phyloP scores from a whole-genome alignment of 2,329 filamentous ascomycete genomes.

The Parafenestella ontariensis region DNA sequence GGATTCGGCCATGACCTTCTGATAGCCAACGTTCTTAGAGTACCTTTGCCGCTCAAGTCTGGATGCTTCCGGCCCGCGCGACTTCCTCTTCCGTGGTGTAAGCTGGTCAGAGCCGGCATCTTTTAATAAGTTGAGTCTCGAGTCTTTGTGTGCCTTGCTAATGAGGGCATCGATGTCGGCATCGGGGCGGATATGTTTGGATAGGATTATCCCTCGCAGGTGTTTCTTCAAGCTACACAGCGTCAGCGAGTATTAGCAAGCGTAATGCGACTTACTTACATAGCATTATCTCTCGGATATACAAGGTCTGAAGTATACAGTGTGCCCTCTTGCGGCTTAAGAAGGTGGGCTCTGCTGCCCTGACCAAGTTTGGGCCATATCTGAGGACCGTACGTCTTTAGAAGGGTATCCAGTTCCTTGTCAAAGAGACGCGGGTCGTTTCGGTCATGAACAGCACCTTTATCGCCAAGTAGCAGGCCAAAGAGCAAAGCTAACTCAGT shows the following conservation, averaged over 20 bases:
- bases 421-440: conserved; percentile 15
- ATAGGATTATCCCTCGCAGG: conserved; percentile 4
- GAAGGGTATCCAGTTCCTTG: conserved; percentile 15
- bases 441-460: conserved; percentile 7
- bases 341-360: conserved; percentile 13
- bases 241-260: not conserved
- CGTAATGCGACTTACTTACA: conserved; percentile 1
- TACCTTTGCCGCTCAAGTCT: not conserved
- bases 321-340: conserved; percentile 7
- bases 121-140: not conserved
- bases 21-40: not conserved
- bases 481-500: conserved; percentile 14
- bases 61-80: not conserved
- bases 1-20: not conserved
- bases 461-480: conserved; percentile 10
- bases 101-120: not conserved
- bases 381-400: conserved; percentile 14
- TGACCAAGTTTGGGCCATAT: conserved; percentile 18
- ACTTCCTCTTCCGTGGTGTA: not conserved
- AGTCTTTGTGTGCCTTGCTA: not conserved
- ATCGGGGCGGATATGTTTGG: not conserved
- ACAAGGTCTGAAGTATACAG: conserved; percentile 14
- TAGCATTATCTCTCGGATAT: conserved; percentile 15
- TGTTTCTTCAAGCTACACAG: conserved; percentile 8
- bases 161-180: not conserved